Evolutionary conservation across 1,284 basidiomycete genomes (phyloP), one percentile per base, ranked within the genome.

Genomic region (Caloboletus inedulis): DNA sequence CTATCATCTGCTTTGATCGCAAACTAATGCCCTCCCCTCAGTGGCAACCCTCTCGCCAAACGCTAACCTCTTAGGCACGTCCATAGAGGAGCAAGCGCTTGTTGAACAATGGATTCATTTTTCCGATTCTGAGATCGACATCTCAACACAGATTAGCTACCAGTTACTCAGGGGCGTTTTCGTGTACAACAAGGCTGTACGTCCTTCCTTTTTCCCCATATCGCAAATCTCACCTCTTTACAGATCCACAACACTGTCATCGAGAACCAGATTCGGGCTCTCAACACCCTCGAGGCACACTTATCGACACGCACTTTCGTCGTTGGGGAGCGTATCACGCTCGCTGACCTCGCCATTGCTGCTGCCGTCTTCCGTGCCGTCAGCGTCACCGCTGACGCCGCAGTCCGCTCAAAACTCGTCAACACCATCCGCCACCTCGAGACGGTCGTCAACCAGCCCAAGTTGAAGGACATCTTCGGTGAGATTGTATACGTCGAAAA

Each of bases 261-360:
- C 25, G 84, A 89, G 48, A 77, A 77, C 44, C 75, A 81, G 58
- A 61, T 71, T 39, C 82, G 80, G 54, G 71, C 79, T 25, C 76
- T 92, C 47, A 75, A 74, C 50, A 83, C 81, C 60, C 78, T 98
- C 58, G 83, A 98, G 67, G 72, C 76, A 47, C 79, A 90, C 75
- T 84, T 98, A 65, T 71, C 80, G 53, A 78, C 82, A 57, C 84
- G 83, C 67, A 99, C 96, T 50, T 98, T 87, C 84, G 81, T 98
- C 64, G 94, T 94, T 52, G 88, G 87, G 64, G 92, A 98, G 72
- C 91, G 95, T 64, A 87, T 98, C 78, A 93, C 94, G 55, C 80
- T 96, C 49, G 96, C 94, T 60, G 96, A 99, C 69, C 73, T 98
- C 72, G 73, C 76, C 62, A 61, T 93, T 59, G 91, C 87, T 40